Percentiles rank a stretch among this genome's conserved stretches.
These are phyloP conservation scores for Eucalyptus rudis DNA, from an alignment of 345 rosid genomes.

Conservation along the genomic window DNA sequence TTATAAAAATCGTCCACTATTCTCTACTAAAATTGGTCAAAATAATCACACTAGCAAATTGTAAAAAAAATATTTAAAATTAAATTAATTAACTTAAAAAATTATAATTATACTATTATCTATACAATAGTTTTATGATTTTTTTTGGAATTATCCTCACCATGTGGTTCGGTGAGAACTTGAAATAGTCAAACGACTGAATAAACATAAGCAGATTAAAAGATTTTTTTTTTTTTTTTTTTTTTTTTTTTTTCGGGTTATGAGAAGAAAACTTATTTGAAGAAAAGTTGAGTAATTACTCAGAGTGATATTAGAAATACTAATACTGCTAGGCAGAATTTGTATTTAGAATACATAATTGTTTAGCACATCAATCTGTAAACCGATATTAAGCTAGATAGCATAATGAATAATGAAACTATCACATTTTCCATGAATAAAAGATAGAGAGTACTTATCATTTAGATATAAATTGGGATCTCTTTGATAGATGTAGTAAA, in stretches of 20 bases:
- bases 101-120: fast-evolving
- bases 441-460: no score
- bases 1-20: neutral
- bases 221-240: neutral
- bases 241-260: neutral
- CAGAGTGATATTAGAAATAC: neutral
- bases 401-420: no score
- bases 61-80: neutral
- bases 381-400: no score
- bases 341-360: neutral
- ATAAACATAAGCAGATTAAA: neutral
- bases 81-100: neutral
- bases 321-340: neutral
- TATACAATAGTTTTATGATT: neutral
- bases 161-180: neutral
- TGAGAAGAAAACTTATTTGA: neutral
- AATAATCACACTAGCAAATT: neutral
- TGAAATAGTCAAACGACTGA: neutral
- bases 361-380: neutral
- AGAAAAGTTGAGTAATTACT: neutral
- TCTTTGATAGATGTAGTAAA: neutral
- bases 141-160: neutral
- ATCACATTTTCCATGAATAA: no score
- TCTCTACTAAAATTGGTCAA: neutral
- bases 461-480: no score